Conservation (phyloP, 805 yeast species). For the Lipomyces sp. region DNA sequence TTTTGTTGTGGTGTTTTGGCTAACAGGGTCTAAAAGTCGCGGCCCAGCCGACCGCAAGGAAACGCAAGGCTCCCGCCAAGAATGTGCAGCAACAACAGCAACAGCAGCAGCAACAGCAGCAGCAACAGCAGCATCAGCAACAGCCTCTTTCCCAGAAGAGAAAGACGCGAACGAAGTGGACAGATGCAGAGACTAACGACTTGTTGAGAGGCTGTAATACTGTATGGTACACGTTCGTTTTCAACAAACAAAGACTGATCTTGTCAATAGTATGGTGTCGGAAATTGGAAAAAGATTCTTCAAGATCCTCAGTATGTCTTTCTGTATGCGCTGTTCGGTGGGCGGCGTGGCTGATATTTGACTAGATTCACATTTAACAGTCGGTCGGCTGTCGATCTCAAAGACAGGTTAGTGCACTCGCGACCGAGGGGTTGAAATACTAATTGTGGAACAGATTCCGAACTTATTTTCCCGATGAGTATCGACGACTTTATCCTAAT, state of each 20-base stretch:
- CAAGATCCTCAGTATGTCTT: conserved; percentile 45
- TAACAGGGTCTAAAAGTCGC: not conserved
- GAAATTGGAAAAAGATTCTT: conserved; percentile 55
- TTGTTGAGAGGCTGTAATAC: conserved; percentile 51
- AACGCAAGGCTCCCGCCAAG: conserved; percentile 9
- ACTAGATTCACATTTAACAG: conserved; percentile 47
- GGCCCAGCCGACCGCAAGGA: conserved; percentile 1
- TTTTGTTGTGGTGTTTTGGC: not conserved
- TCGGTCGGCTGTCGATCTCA: conserved; percentile 53
- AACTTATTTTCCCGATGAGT: conserved; percentile 53
- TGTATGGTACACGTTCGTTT: conserved; percentile 14
- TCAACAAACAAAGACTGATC: not conserved
- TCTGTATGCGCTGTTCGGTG: not conserved
- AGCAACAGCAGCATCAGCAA: conserved; percentile 5
- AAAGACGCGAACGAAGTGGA: conserved; percentile 46
- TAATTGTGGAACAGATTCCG: conserved; percentile 45
- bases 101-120: conserved; percentile 20
- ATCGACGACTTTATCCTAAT: conserved; percentile 51
- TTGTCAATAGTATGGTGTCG: conserved; percentile 38
- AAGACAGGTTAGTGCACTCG: conserved; percentile 42
- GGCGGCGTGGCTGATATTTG: not conserved
- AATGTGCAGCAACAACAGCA: conserved; percentile 2
- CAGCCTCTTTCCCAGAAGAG: conserved; percentile 28
- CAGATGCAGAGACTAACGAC: conserved; percentile 51
- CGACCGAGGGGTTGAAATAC: too few species aligned